A percentile compares a stretch with the other conserved stretches of the same genome.
Conservation (phyloP, 306 rosid genomes). For the Rosa multiflora region DNA sequence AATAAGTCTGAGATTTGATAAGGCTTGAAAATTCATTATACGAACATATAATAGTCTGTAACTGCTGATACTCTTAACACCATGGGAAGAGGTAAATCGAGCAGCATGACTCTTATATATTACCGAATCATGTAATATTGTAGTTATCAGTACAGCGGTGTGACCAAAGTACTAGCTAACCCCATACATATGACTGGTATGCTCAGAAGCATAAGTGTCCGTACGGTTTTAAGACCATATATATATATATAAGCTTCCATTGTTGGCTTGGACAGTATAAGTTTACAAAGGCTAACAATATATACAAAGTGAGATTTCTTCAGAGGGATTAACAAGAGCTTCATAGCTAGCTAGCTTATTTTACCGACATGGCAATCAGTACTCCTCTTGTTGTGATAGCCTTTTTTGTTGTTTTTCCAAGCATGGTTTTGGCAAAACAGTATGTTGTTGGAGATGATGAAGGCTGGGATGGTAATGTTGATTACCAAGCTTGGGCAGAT, state of each 20-base stretch:
- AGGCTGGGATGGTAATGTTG: conserved; percentile 14
- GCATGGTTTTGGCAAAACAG: neutral
- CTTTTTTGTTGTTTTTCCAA: neutral
- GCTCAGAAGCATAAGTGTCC: neutral
- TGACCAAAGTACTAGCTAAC: neutral
- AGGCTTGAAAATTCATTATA: no score
- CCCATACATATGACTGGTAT: neutral
- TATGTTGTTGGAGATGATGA: conserved; percentile 9
- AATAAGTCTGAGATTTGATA: no score
- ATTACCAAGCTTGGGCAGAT: conserved; percentile 13
- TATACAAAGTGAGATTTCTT: neutral
- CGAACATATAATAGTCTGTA: no score
- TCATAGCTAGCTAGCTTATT: neutral
- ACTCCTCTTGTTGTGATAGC: neutral
- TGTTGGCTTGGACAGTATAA: neutral
- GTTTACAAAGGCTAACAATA: neutral
- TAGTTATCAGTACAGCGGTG: neutral
- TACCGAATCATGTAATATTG: neutral
- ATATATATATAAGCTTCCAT: neutral
- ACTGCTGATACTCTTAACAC: neutral
- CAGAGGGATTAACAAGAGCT: neutral
- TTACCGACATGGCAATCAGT: neutral
- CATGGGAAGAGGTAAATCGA: neutral
- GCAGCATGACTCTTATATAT: neutral
- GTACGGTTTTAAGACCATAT: neutral